A percentile compares a stretch with the other conserved stretches of the same genome.
Conservation (phyloP, 169 alveolate genomes). For the Amoebophrya sp. region DNA sequence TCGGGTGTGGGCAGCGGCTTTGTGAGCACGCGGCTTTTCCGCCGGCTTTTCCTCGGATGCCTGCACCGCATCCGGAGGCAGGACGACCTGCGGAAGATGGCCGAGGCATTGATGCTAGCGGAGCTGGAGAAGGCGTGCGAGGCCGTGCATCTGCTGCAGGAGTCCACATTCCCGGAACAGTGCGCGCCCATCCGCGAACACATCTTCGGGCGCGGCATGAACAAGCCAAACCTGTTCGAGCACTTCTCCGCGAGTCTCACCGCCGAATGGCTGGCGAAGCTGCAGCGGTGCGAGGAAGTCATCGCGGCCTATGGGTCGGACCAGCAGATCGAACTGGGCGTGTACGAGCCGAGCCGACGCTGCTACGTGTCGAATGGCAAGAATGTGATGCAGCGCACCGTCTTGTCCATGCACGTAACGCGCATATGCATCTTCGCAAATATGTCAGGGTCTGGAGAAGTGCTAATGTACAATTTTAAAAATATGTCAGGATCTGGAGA, state of each 20-base stretch:
- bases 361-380: not conserved
- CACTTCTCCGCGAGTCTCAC: not conserved
- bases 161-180: not conserved
- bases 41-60: not conserved
- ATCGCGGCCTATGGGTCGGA: not conserved
- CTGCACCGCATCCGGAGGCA: not conserved
- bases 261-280: not conserved
- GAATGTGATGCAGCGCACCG: not conserved
- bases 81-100: not conserved
- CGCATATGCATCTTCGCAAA: too few species aligned
- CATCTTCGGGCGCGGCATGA: not conserved
- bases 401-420: not conserved
- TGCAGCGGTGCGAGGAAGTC: not conserved
- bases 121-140: not conserved
- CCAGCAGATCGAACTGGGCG: not conserved
- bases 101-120: not conserved
- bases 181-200: not conserved
- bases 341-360: not conserved
- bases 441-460: too few species aligned
- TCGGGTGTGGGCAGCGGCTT: not conserved
- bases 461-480: too few species aligned
- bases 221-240: not conserved
- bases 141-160: not conserved
- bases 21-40: not conserved
- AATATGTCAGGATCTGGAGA: too few species aligned